Evolutionary conservation across 768 basidiomycete genomes (phyloP), one percentile per base, ranked within the genome.

Genomic region (Collybiopsis confluens): DNA sequence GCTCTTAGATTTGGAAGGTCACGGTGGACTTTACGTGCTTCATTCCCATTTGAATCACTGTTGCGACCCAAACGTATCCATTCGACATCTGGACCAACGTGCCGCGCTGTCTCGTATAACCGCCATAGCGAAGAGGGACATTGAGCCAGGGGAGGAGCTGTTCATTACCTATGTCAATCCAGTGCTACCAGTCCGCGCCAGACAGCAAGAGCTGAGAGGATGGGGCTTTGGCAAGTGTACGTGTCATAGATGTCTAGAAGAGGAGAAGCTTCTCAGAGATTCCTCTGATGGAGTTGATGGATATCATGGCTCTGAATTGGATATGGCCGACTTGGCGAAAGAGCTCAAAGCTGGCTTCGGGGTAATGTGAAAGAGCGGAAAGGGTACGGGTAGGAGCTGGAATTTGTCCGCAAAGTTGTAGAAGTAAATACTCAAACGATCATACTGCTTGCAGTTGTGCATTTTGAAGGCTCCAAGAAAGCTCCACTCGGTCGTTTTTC

Each of bases 21-120:
- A 93, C 52, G 92, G 91, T 2, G 92, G 92, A 2, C 72, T 96
- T 9, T 96, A 94, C 69, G 79, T 78, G 20, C 77, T 94, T 4
- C 92, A 95, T 65, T 87, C 92, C 2, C 90, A 94, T 59, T 67
- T 95, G 27, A 97, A 96, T 67, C 93, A 97, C 66, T 79, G 79
- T 6, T 97, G 93, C 67, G 66, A 71, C 16, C 91, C 93, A 0
- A 95, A 92, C 66, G 60, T 85, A 45, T 88, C 90, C 16, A 83
- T 89, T 15, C 83, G 87, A 2, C 92, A 92, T 64, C 69, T 90
- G 54, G 85, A 90, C 65, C 78, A 76, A 58, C 81, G 80, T 46
- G 81, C 74, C 1, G 78, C 86, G 1, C 83, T 91, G 51, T 75
- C 85, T 6, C 81, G 90, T 35, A 88, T 96, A 64, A 84, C 88